These are phyloP conservation scores for Hypomyces perniciosus DNA, from an alignment of 2,329 filamentous ascomycete species.

Conservation along the genomic window DNA sequence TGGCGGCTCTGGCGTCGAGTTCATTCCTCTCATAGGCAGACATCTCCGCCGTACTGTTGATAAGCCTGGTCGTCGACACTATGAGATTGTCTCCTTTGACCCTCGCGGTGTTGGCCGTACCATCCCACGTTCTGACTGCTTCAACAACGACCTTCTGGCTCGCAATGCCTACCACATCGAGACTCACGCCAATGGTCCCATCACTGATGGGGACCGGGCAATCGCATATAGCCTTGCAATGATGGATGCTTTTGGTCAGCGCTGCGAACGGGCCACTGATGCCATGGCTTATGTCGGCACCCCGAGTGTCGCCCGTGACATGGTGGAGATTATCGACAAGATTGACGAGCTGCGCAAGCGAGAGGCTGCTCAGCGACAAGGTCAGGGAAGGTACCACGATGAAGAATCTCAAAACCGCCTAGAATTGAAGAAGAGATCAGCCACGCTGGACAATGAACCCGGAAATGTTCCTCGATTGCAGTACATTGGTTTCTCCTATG, in stretches of 20 bases:
- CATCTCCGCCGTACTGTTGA: slow-evolving; percentile 25
- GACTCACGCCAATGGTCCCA: slow-evolving; percentile 24
- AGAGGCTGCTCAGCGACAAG: neutral
- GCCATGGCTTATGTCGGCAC: slow-evolving; percentile 32
- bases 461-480: slow-evolving; percentile 26
- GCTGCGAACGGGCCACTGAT: slow-evolving; percentile 24
- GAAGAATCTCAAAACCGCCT: neutral
- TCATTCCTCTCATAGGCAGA: slow-evolving; percentile 22
- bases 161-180: slow-evolving; percentile 27
- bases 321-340: slow-evolving; percentile 39
- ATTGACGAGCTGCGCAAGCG: slow-evolving; percentile 28
- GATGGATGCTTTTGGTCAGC: slow-evolving; percentile 20
- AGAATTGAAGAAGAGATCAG: slow-evolving; percentile 14
- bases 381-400: neutral
- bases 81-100: slow-evolving; percentile 40
- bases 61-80: slow-evolving; percentile 26
- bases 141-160: slow-evolving; percentile 22
- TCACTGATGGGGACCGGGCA: slow-evolving; percentile 15
- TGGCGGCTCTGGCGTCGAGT: slow-evolving; percentile 33
- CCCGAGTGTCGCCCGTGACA: slow-evolving; percentile 35
- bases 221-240: slow-evolving; percentile 25
- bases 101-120: slow-evolving; percentile 36
- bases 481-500: slow-evolving; percentile 47
- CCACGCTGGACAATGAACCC: neutral
- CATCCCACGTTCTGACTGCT: slow-evolving; percentile 35